Evolutionary conservation across 495 filamentous ascomycete species (phyloP).

Genomic region (Hypoxylon perforatum): DNA sequence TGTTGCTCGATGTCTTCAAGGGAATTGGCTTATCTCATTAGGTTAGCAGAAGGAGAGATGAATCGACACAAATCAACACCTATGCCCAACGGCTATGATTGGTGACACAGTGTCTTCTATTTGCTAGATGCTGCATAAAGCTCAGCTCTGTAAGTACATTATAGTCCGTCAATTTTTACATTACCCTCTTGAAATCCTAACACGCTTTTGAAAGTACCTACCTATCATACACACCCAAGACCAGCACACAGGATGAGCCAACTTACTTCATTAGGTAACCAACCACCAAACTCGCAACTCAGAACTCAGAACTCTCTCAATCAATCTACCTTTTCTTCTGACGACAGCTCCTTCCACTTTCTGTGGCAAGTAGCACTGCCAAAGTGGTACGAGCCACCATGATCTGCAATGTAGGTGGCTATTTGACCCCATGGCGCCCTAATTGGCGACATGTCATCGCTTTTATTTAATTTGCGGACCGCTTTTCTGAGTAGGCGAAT

Average conservation of each 20-base stretch:
- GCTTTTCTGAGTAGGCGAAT: constrained; percentile 60
- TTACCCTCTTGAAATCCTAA: constrained; percentile 18
- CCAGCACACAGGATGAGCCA: constrained; percentile 23
- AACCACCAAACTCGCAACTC: not conserved
- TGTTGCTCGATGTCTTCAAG: constrained; percentile 65
- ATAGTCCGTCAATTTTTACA: constrained; percentile 10
- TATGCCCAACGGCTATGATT: not conserved
- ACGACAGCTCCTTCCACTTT: constrained; percentile 74
- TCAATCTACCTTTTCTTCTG: constrained; percentile 26
- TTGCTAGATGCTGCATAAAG: constrained; percentile 3
- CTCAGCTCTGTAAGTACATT: constrained; percentile 43
- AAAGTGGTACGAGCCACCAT: constrained; percentile 86
- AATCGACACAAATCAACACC: not conserved
- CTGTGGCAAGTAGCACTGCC: constrained; percentile 90
- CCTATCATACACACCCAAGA: constrained; percentile 33
- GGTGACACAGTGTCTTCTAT: constrained; percentile 10
- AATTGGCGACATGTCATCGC: constrained; percentile 38
- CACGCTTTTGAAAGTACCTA: constrained; percentile 26
- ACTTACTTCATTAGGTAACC: constrained; percentile 1
- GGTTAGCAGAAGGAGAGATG: not conserved
- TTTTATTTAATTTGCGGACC: constrained; percentile 52
- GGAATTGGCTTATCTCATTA: constrained; percentile 68
- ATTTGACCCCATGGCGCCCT: constrained; percentile 88
- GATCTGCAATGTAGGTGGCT: constrained; percentile 71
- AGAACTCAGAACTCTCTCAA: constrained; percentile 16